phyloP scores from a whole-genome alignment of 2,329 filamentous ascomycete species.

The Aspergillus pseudoviridinutans region DNA sequence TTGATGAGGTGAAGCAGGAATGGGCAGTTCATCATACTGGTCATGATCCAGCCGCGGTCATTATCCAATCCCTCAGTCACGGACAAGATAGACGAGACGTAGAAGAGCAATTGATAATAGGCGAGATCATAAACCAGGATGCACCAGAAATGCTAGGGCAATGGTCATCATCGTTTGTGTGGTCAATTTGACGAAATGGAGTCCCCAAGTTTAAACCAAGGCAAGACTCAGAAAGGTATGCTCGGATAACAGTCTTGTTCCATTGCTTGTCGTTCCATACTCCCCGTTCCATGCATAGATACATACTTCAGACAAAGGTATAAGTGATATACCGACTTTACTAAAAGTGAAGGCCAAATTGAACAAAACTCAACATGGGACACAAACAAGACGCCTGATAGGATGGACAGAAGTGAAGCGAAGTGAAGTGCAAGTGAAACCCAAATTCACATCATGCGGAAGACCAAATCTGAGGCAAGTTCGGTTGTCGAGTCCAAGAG shows the following conservation, averaged over 20 bases:
- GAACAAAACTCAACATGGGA: conserved; percentile 5
- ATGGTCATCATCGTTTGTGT: too few relatives aligned
- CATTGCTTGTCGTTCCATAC: neutral
- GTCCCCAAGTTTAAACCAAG: neutral
- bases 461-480: conserved; percentile 40
- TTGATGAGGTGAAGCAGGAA: neutral
- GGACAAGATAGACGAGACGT: neutral
- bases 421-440: conserved; percentile 2
- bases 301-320: neutral
- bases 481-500: conserved; percentile 37
- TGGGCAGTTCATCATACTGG: neutral
- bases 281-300: neutral
- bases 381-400: conserved; percentile 6
- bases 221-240: neutral
- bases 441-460: conserved; percentile 35
- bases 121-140: neutral
- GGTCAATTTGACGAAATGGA: too few relatives aligned
- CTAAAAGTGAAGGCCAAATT: neutral
- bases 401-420: conserved; percentile 5
- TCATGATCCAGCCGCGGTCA: too few relatives aligned
- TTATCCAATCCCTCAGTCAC: neutral
- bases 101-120: too few relatives aligned
- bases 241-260: neutral
- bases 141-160: neutral
- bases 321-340: neutral